Evolutionary conservation across 2,329 filamentous ascomycete genomes (phyloP).

Genomic region (Aspergillus awamori): DNA sequence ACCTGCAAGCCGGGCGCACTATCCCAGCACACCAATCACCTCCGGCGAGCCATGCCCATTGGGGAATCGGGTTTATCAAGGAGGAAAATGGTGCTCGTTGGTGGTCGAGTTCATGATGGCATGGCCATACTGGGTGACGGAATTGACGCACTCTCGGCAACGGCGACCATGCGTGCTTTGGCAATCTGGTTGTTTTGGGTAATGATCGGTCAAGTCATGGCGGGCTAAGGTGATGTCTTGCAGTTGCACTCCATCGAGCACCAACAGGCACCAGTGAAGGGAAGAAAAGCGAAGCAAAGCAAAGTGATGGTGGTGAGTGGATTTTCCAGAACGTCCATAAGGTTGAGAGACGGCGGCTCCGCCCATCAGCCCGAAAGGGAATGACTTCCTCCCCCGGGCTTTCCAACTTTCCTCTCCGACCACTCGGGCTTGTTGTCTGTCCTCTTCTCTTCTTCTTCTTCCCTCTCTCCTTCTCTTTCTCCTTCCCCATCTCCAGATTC

Average conservation of each 20-base stretch:
- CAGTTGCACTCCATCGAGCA: not conserved
- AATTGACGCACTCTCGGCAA: not conserved
- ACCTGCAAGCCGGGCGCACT: not conserved
- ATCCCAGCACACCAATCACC: not conserved
- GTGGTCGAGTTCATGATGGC: too few species aligned
- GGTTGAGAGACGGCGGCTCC: conserved; percentile 11
- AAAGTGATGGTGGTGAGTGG: not conserved
- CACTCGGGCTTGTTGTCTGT: conserved; percentile 24
- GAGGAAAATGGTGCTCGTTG: not conserved
- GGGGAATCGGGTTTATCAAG: not conserved
- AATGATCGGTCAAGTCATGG: not conserved
- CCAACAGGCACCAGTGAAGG: not conserved
- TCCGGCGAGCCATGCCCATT: not conserved
- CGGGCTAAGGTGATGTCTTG: not conserved
- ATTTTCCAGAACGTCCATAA: not conserved
- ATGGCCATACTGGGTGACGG: not conserved
- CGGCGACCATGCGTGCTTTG: not conserved
- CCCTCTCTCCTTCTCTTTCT: conserved; percentile 5
- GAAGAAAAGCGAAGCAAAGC: too few species aligned
- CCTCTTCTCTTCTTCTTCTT: conserved; percentile 19
- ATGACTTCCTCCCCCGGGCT: conserved; percentile 16
- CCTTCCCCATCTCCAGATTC: conserved; percentile 5
- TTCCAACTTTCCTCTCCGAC: conserved; percentile 14
- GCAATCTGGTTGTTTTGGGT: not conserved
- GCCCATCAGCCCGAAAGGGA: conserved; percentile 15